phyloP scores from a whole-genome alignment of 345 rosid species.

The Gynandropsis gynandra region DNA sequence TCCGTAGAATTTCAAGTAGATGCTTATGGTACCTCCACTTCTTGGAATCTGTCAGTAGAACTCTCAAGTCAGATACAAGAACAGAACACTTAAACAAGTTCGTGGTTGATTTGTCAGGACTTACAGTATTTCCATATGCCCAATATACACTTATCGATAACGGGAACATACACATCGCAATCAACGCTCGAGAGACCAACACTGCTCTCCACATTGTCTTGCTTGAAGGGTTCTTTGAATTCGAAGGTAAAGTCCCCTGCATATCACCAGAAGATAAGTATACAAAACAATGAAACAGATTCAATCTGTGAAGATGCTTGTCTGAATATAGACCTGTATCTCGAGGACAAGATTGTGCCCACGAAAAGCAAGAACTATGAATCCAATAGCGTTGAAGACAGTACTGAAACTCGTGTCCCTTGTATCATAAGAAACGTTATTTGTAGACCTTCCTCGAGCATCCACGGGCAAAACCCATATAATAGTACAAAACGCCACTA shows the following conservation, averaged over 20 bases:
- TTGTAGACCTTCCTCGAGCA: constrained; percentile 25
- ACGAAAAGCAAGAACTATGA: constrained; percentile 57
- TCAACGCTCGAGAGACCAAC: constrained; percentile 37
- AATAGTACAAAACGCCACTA: constrained; percentile 44
- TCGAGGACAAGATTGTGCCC: constrained; percentile 72
- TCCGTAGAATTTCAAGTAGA: constrained; percentile 32
- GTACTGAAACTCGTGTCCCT: constrained; percentile 27
- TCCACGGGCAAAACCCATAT: constrained; percentile 51
- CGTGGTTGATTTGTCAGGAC: neutral
- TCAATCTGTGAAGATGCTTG: neutral
- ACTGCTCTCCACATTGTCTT: constrained; percentile 75
- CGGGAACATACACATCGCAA: constrained; percentile 53
- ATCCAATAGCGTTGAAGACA: constrained; percentile 50
- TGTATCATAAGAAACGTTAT: constrained; percentile 36
- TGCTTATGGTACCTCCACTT: constrained; percentile 48
- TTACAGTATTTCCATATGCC: constrained; percentile 55
- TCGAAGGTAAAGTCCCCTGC: constrained; percentile 73
- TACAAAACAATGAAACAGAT: neutral
- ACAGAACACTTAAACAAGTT: neutral
- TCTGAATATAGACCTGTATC: constrained; percentile 44
- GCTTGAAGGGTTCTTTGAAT: constrained; percentile 58
- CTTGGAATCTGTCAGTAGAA: constrained; percentile 38
- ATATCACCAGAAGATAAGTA: neutral
- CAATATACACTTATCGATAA: constrained; percentile 56
- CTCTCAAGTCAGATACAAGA: neutral